Base-by-base conservation (phyloP, 768 basidiomycete species). In the Russula ochroleuca region DNA sequence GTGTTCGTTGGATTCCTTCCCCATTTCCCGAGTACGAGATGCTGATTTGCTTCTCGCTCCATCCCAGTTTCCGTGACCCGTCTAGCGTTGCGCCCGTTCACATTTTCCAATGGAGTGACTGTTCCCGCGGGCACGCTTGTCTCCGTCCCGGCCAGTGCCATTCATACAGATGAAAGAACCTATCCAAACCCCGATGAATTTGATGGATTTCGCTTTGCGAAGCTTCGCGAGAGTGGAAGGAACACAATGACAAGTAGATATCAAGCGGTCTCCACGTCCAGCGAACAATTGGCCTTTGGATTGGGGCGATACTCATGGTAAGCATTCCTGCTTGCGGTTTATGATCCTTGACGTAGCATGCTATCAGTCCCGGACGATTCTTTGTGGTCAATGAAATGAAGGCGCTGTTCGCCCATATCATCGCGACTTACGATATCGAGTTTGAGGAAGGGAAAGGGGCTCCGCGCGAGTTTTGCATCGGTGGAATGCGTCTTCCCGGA, bases 141-240 rank as follows among this genome's bases (percentile, higher is more conserved):
- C 21, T 67, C 70, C 17, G 70, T 75, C 9, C 74, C 75, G 9
- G 61, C 71, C 8, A 57, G 65, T 25, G 65, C 74, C 21, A 70
- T 76, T 69, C 78, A 79, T 62, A 71, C 71, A n/a, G 78, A 83
- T 63, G 72, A 72, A 23, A 71, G 70, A 17, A 68, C 73, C 21
- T 85, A 83, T 67, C 63, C 71, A 21, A 73, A 80, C 54, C 72
- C 83, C 0, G 67, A 72, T 14, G 61, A 33, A 49, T 81, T 81
- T 48, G 72, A 78, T 31, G 74, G 78, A 1, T 78, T 78, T 59
- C 73, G 80, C 17, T 81, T 79, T 68, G 64, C 73, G 25, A 61
- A 72, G n/a, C 65, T 69, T 59, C 67, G 64, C n/a, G 71, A 70
- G 37, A 56, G 61, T 19, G 70, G 71, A 14, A 72, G 33, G 62